Base-by-base conservation (phyloP, 345 rosid species). In the Citrus hindsii region DNA sequence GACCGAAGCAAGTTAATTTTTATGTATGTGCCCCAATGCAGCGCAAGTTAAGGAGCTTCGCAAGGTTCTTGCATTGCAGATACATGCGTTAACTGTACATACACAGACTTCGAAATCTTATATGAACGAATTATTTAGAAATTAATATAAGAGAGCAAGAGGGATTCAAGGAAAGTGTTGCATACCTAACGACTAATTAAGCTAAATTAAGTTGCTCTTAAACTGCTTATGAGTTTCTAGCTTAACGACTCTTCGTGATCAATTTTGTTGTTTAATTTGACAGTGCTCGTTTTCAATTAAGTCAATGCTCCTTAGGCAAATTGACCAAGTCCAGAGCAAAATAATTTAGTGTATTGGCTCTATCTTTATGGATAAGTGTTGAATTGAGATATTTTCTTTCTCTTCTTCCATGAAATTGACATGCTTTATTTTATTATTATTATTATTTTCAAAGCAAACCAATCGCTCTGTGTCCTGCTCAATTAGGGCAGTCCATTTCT, bases 41-140 rank as follows among this genome's bases (percentile, higher is more conserved):
- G 16, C 14, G n/a, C 69, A 37, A 60, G 59, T 32, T 51, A 21
- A 59, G 7, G 35, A 64, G 56, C 18, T 62, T 16, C 67, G 42
- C 73, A 81, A 81, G 78, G 69, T 62, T 40, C 66, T 66, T 70
- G 37, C 25, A 42, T 63, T 6, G 51, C 18, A 0, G 19, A 18
- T 19, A 14, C 2, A 53, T 18, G 22, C 6, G 22, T 53, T 53
- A 19, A 18, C 7, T 18, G 7, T 32, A 4, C 2, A 16, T 18
- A 18, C 51, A 32, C 48, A 33, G 12, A 56, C 21, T 35, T 32
- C 30, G 19, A 12, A 21, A 62, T 46, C 77, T 27, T 27, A 62
- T 27, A 27, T 5, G 60, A 74, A 6, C 24, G 58, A 66, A 30
- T 22, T 67, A 28, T 67, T 46, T 9, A 30, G 18, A 30, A 73